Evolutionary conservation across 257 asterid species (phyloP), one percentile per base, ranked within the genome.

Genomic region (Plantago elongata): DNA sequence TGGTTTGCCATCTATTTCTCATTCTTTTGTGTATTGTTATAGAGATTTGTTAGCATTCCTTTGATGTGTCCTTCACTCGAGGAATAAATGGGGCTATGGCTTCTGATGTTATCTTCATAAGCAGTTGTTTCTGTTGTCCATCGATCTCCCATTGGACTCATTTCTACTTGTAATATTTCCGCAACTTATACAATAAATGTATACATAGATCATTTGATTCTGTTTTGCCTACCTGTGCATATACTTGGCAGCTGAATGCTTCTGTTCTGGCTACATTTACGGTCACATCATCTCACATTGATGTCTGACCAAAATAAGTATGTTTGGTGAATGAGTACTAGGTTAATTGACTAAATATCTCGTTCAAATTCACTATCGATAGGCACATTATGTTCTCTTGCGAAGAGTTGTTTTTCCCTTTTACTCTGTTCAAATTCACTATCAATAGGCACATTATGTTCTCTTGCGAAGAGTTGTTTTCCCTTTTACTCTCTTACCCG

Each of bases 21-120:
- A 78, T 84, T 86, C 81, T 82, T 89, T 80, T 50, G 63, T 84
- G 90, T 89, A 84, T 74, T 65, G 40, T 34, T 34, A 34, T 80
- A 85, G 86, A 75, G 85, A 70, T 77, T 72, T 77, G 78, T 61
- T 71, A 68, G 74, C 71, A 58, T 72, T 57, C 74, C 73, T 70
- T 34, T 69, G 61, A 56, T 67, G 64, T 71, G 66, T 70, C 71
- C 65, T 74, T 66, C 69, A 52, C 71, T 66, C 18, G 40, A 58
- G 47, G 56, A 85, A 81, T 77, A 76, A 79, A 50, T 72, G 83
- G 82, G 82, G 77, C 37, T 63, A 59, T 29, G 30, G 37, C 60
- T 51, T 17, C 50, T 52, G 55, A 62, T 63, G 17, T 52, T 13
- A 13, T 50, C 52, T 12, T 57, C 16, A n/a, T 58, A 54, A 45